phyloP scores from a whole-genome alignment of 768 basidiomycete genomes.

The Lactarius vividus region DNA sequence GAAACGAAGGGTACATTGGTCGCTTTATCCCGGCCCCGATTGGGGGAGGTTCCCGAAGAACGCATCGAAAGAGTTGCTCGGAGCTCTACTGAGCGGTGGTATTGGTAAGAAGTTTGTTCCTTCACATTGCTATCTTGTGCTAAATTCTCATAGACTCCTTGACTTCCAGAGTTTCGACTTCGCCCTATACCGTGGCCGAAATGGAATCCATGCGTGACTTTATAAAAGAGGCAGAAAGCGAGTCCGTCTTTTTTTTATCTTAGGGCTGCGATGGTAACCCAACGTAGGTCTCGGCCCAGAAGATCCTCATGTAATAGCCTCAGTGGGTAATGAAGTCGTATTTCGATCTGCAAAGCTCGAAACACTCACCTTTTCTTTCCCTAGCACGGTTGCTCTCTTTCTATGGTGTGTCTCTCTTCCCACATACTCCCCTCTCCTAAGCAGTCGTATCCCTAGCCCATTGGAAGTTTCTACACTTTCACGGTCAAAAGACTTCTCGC shows the following conservation, averaged over 20 bases:
- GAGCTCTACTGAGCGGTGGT: constrained; percentile 5
- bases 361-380: background rate
- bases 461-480: constrained; percentile 17
- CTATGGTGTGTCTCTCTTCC: constrained; percentile 1
- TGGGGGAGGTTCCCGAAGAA: background rate
- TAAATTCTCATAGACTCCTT: constrained; percentile 10
- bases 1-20: constrained; percentile 17
- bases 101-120: constrained; percentile 9
- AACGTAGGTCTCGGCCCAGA: background rate
- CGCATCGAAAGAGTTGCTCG: constrained; percentile 5
- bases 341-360: background rate
- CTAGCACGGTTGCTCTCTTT: constrained; percentile 13
- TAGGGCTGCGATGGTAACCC: background rate
- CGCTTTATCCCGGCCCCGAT: constrained; percentile 16
- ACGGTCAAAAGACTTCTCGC: constrained; percentile 15
- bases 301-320: constrained; percentile 8
- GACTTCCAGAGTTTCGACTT: constrained; percentile 14
- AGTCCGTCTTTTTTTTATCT: background rate
- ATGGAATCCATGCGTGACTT: constrained; percentile 13
- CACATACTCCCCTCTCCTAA: background rate
- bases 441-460: background rate
- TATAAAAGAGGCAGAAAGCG: constrained; percentile 8
- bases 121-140: background rate
- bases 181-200: constrained; percentile 11
- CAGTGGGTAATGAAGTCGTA: constrained; percentile 11